A percentile compares a stretch with the other conserved stretches of the same genome.
phyloP scores from a whole-genome alignment of 1,139 yeast genomes.

The Pichia terricola region DNA sequence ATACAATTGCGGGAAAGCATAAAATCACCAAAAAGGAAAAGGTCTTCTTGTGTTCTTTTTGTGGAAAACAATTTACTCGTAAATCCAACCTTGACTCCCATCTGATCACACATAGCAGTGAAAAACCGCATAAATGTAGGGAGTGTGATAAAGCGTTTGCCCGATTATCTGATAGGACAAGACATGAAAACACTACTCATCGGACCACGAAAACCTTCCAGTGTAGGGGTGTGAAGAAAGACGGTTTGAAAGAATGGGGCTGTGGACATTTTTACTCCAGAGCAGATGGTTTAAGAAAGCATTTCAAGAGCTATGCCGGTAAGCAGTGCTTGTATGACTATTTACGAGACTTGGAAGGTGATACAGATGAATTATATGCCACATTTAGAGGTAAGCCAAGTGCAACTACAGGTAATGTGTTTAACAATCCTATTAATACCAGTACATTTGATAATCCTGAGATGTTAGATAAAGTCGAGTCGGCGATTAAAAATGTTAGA shows the following conservation, averaged over 20 bases:
- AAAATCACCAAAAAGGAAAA: background rate
- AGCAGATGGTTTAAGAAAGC: slow-evolving; percentile 12
- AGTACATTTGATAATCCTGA: slow-evolving; percentile 3
- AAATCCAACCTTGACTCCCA: slow-evolving; percentile 92
- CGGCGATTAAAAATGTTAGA: slow-evolving; percentile 9
- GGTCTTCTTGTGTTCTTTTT: slow-evolving; percentile 69
- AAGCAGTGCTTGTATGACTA: slow-evolving; percentile 8
- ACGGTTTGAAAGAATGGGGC: slow-evolving; percentile 7
- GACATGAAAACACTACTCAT: slow-evolving; percentile 58
- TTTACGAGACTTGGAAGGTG: slow-evolving; percentile 4
- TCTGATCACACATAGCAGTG: slow-evolving; percentile 85
- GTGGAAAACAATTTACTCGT: slow-evolving; percentile 81
- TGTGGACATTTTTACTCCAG: slow-evolving; percentile 11
- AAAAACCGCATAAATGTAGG: slow-evolving; percentile 77
- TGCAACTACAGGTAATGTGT: background rate
- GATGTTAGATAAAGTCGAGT: slow-evolving; percentile 5
- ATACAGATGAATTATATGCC: slow-evolving; percentile 3
- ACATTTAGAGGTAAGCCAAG: slow-evolving; percentile 1
- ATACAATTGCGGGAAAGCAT: background rate
- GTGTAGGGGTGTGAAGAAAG: slow-evolving; percentile 5
- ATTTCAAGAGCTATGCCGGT: slow-evolving; percentile 10
- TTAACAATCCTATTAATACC: background rate
- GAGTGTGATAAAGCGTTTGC: slow-evolving; percentile 94
- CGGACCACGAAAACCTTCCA: slow-evolving; percentile 4
- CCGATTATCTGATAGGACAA: slow-evolving; percentile 83